Evolutionary conservation across 352 stramenopile species (phyloP).

Genomic region (Phytophthora megakarya): DNA sequence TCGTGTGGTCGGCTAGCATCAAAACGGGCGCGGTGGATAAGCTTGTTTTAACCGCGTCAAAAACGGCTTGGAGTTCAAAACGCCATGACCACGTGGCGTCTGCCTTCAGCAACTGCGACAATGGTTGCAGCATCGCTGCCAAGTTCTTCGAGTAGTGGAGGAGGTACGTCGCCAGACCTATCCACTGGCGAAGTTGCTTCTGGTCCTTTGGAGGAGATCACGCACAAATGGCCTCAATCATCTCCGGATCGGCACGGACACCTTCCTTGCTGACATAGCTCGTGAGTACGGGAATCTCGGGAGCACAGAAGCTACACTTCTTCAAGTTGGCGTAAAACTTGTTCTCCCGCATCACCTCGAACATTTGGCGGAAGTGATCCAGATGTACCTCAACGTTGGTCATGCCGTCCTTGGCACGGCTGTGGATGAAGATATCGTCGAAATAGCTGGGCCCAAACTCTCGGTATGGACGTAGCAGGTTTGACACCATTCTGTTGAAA

Average conservation of each 20-base stretch:
- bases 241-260: conserved; percentile 22
- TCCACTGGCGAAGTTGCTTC: conserved; percentile 14
- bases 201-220: too few relatives aligned
- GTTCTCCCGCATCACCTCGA: too few relatives aligned
- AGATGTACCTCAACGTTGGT: too few relatives aligned
- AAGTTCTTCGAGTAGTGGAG: conserved; percentile 30
- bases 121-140: conserved; percentile 1
- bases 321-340: too few relatives aligned
- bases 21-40: neutral
- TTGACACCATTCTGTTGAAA: too few relatives aligned
- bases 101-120: conserved; percentile 29
- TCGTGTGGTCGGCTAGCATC: neutral
- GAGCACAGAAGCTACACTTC: too few relatives aligned
- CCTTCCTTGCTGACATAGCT: neutral
- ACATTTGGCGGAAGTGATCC: too few relatives aligned
- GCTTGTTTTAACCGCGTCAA: neutral
- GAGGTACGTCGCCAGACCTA: conserved; percentile 28
- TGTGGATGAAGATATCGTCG: too few relatives aligned
- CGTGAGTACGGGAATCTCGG: too few relatives aligned
- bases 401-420: too few relatives aligned
- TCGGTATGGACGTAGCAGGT: too few relatives aligned
- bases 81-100: conserved; percentile 20
- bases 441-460: too few relatives aligned
- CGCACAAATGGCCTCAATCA: conserved; percentile 14
- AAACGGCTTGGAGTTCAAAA: conserved; percentile 1